Conservation (phyloP, 805 yeast genomes). For the Cyberlindnera subsufficiens region DNA sequence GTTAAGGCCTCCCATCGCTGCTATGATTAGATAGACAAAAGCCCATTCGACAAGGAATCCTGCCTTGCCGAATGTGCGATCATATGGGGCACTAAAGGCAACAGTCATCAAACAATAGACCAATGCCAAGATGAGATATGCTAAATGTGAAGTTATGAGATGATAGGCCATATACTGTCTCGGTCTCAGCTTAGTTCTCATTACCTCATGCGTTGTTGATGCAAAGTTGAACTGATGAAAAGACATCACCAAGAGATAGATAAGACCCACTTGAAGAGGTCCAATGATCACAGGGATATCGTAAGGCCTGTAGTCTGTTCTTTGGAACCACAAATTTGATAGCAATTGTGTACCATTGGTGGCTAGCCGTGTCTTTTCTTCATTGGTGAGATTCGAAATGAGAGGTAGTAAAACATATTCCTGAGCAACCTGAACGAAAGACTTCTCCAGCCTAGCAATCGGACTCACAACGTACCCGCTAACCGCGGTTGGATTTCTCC, state of each 20-base stretch:
- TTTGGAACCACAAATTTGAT: conserved; percentile 12
- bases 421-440: conserved; percentile 14
- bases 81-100: conserved; percentile 55
- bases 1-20: conserved; percentile 63
- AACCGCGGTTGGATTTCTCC: conserved; percentile 42
- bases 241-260: conserved; percentile 59
- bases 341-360: conserved; percentile 22
- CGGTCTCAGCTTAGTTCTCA: conserved; percentile 7
- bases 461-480: conserved; percentile 33
- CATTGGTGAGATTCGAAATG: conserved; percentile 9
- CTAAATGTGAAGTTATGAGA: conserved; percentile 20
- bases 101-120: conserved; percentile 48
- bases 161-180: conserved; percentile 44
- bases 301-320: conserved; percentile 38
- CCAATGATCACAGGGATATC: conserved; percentile 43
- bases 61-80: conserved; percentile 46
- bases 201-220: conserved; percentile 35
- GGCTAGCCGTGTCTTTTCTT: conserved; percentile 3
- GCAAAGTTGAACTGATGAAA: conserved; percentile 64
- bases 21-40: conserved; percentile 51
- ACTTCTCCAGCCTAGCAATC: conserved; percentile 17
- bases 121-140: conserved; percentile 48
- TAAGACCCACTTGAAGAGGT: conserved; percentile 62
- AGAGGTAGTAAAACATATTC: conserved; percentile 8
- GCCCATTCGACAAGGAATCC: conserved; percentile 70